Percentiles rank a stretch among this genome's conserved stretches.
Conservation (phyloP, 1,139 yeast genomes). For the Spathaspora sp. region DNA sequence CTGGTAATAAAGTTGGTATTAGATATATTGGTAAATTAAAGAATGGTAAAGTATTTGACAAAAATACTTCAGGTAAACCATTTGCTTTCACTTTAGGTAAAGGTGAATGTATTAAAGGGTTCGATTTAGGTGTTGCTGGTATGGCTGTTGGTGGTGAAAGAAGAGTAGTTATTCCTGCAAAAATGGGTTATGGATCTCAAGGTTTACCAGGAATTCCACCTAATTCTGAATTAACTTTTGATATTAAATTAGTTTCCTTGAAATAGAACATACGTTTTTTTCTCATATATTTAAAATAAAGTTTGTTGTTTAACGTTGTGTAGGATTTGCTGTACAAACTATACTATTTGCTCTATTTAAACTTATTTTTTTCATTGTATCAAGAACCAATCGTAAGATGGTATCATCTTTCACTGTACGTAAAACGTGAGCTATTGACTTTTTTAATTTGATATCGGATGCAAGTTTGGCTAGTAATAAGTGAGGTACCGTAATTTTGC, state of each 20-base stretch:
- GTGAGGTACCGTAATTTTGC: slow-evolving; percentile 47
- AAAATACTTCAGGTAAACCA: slow-evolving; percentile 96
- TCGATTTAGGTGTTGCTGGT: slow-evolving; percentile 98
- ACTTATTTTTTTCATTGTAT: slow-evolving; percentile 20
- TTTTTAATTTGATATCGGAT: slow-evolving; percentile 20
- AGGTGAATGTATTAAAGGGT: slow-evolving; percentile 98
- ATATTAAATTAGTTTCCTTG: slow-evolving; percentile 87
- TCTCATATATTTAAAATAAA: neutral
- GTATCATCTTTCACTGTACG: slow-evolving; percentile 16
- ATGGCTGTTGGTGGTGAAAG: slow-evolving; percentile 99
- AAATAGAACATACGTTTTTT: slow-evolving; percentile 48
- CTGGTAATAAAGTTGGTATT: slow-evolving; percentile 89
- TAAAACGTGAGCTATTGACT: slow-evolving; percentile 18
- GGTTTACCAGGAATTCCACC: slow-evolving; percentile 96
- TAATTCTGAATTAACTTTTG: slow-evolving; percentile 93
- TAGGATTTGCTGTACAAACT: too few species aligned
- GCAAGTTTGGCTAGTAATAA: slow-evolving; percentile 22
- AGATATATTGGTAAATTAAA: slow-evolving; percentile 97
- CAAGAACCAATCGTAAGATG: slow-evolving; percentile 19
- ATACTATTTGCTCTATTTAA: slow-evolving; percentile 6
- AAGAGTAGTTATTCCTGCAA: slow-evolving; percentile 92
- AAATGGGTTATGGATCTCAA: slow-evolving; percentile 95
- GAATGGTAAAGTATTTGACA: slow-evolving; percentile 95
- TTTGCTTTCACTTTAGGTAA: slow-evolving; percentile 87
- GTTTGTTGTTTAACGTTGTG: neutral